Evolutionary conservation across 2,329 filamentous ascomycete species (phyloP), one percentile per base, ranked within the genome.

Genomic region (Zasmidium citrigriseum): DNA sequence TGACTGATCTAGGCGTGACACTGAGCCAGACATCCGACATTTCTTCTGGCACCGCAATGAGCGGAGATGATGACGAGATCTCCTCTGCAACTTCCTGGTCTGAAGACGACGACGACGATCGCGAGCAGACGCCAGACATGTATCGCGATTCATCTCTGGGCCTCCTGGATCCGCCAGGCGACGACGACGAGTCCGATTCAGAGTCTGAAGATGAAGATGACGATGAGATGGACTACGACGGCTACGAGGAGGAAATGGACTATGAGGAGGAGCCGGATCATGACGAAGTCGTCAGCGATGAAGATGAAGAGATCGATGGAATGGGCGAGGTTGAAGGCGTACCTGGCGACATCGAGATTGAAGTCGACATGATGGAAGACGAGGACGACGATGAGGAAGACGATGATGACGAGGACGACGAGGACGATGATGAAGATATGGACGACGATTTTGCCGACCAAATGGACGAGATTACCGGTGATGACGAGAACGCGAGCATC

Each of bases 101-200:
- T 11, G 93, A 96, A 63, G 80, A 92, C 34, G 77, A 79, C 57
- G 67, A 68, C 23, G 69, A 68, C 22, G 70, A 73, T 56, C 88
- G 92, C 46, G 92, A 96, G 74, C 95, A 98, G 73, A 99, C 96
- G 4, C 95, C 96, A 25, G 95, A 99, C 76, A 83, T 99, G 20
- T 98, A 97, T 78, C 89, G 96, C 54, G 96, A 98, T 74, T 98
- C 95, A 1, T 91, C 96, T 1, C 81, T 99, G 21, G 93, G 95
- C 51, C 96, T 98, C 87, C 87, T 97, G 54, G 95, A 98, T 73
- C 88, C 90, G 64, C 86, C 88, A 51, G 86, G 89, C 58, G 88
- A 90, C 60, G 91, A 93, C 63, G 92, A 91, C 51, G 91, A 90
- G 11, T 47, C 41, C 3, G 49, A 53, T 16, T 57, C 55, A 4